Evolutionary conservation across 805 yeast species (phyloP), one percentile per base, ranked within the genome.

Genomic region (Starmerella tilneyi): DNA sequence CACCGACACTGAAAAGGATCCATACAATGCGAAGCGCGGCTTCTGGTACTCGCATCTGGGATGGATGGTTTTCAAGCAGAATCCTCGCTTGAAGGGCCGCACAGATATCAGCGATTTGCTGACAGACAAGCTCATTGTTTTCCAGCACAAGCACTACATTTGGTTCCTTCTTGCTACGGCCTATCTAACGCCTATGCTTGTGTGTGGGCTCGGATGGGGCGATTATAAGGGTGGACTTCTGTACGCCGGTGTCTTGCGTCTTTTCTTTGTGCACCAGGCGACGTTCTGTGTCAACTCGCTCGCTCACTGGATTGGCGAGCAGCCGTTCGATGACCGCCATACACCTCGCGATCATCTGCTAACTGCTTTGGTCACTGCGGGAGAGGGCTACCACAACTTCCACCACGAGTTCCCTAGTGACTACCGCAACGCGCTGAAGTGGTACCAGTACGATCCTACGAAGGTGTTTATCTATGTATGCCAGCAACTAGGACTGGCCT

Each of bases 341-440:
- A 75, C 94, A 47, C 89, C 77, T 55, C 72, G 74, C 59, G 83
- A 76, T 69, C 85, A 71, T 59, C 76, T 78, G 15, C 61, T 75
- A 39, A 72, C 78, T 21, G 78, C 78, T 19, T 59, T 76, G 13
- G 68, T 84, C 13, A 81, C 95, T 0, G 78, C 81, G 59, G 97
- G 97, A 11, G 96, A 88, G 65, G 89, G 94, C 5, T 78, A 78
- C 64, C 94, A 85, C 63, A 88, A 86, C 65, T 89, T 82, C 67
- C 97, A 88, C 66, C 96, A 89, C 66, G 95, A 85, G 65, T 88
- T 88, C 63, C 94, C 96, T 5, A 78, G 81, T 52, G 96, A 88
- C 64, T 86, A 81, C 65, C 72, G 96, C 50, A 78, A 78, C 53
- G 84, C 86, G 5, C 66, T 75, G 45, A 74, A 76, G 50, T 71